Evolutionary conservation across 345 rosid species (phyloP).

Genomic region (Arabidopsis arenosa): DNA sequence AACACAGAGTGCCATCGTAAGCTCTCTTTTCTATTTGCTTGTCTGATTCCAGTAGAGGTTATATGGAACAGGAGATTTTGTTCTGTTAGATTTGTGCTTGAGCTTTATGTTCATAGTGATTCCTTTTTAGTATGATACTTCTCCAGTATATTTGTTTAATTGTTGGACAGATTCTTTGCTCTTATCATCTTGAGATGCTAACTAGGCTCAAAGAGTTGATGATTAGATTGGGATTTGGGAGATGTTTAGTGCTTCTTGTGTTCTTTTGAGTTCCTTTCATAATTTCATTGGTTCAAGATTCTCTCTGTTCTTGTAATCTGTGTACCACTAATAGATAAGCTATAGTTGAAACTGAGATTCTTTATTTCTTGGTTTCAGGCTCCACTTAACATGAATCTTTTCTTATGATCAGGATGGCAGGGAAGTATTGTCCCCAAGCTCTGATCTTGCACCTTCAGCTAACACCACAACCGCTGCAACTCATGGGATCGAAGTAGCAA

Average conservation of each 20-base stretch:
- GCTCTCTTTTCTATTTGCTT: conserved; percentile 29
- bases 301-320: background rate
- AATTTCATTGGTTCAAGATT: background rate
- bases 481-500: conserved; percentile 82
- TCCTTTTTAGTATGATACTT: conserved; percentile 22
- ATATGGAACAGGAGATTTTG: conserved; percentile 4
- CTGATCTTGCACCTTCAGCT: conserved; percentile 45
- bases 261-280: too few relatives aligned
- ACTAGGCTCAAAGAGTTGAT: conserved; percentile 10
- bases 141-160: background rate
- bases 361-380: background rate
- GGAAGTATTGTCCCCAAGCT: conserved; percentile 61
- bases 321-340: background rate
- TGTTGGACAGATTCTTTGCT: background rate
- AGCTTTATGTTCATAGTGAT: conserved; percentile 13
- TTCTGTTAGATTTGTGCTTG: background rate
- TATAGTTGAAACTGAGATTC: conserved; percentile 7
- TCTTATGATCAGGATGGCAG: conserved; percentile 59
- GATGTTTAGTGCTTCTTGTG: background rate
- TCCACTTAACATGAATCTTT: conserved; percentile 13
- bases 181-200: conserved; percentile 8
- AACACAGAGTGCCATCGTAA: conserved; percentile 80
- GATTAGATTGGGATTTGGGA: background rate
- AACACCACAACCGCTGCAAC: conserved; percentile 44
- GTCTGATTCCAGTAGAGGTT: conserved; percentile 1